These are phyloP conservation scores for Stylosanthes scabra DNA, from an alignment of 331 rosid genomes.

Conservation along the genomic window DNA sequence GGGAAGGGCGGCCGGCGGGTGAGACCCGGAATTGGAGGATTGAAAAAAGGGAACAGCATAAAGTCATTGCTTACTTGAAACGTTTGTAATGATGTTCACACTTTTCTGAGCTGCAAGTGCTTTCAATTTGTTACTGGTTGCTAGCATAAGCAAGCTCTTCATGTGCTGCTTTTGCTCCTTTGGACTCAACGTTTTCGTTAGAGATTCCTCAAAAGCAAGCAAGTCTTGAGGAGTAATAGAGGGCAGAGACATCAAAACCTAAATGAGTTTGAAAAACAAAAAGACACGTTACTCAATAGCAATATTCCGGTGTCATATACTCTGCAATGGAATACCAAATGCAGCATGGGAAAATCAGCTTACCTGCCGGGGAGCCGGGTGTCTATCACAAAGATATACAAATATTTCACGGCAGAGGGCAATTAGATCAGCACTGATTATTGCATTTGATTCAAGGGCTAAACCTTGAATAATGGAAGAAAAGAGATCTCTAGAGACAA, in stretches of 20 bases:
- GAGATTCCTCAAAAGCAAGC: slow-evolving; percentile 89
- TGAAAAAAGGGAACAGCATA: slow-evolving; percentile 10
- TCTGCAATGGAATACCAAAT: slow-evolving; percentile 3
- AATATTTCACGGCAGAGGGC: slow-evolving; percentile 93
- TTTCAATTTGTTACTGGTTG: slow-evolving; percentile 89
- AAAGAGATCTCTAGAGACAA: slow-evolving; percentile 87
- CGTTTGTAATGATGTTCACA: slow-evolving; percentile 87
- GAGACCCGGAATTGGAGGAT: slow-evolving; percentile 22
- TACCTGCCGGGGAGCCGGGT: slow-evolving; percentile 96
- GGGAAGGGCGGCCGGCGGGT: neutral
- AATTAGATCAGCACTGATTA: slow-evolving; percentile 88
- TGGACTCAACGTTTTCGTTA: slow-evolving; percentile 82
- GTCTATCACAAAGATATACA: slow-evolving; percentile 77
- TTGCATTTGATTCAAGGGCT: slow-evolving; percentile 91
- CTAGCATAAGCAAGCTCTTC: slow-evolving; percentile 83
- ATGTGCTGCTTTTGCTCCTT: slow-evolving; percentile 94
- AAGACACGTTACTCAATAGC: slow-evolving; percentile 22
- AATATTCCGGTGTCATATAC: slow-evolving; percentile 15
- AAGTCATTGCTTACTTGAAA: slow-evolving; percentile 70
- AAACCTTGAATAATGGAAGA: slow-evolving; percentile 83
- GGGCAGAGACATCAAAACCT: slow-evolving; percentile 90
- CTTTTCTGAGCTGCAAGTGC: slow-evolving; percentile 93
- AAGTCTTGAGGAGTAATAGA: slow-evolving; percentile 74
- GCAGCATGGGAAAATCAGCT: slow-evolving; percentile 22
- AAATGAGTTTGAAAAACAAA: neutral